A percentile compares a stretch with the other conserved stretches of the same genome.
phyloP scores from a whole-genome alignment of 2,329 filamentous ascomycete genomes.

The Aureobasidium sp. region DNA sequence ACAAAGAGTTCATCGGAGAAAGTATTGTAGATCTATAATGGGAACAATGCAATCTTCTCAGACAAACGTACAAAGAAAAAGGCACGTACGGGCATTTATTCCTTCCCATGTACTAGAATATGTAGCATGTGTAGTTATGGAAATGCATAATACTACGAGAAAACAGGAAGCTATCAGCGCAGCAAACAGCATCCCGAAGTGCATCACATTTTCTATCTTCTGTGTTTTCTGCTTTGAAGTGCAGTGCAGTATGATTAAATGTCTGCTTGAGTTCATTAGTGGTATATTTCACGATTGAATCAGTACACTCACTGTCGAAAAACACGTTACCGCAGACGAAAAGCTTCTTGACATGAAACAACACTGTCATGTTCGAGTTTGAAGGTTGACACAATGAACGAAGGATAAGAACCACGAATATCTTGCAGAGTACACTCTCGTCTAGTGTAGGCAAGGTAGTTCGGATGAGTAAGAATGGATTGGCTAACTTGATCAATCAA shows the following conservation, averaged over 20 bases:
- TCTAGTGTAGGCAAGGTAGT: background rate
- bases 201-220: background rate
- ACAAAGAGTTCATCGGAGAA: background rate
- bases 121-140: too few relatives aligned
- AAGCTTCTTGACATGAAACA: too few relatives aligned
- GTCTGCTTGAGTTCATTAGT: background rate
- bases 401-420: background rate
- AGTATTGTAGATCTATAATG: background rate
- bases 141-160: too few relatives aligned
- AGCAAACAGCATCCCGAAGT: background rate
- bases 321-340: too few relatives aligned
- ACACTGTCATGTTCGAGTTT: background rate
- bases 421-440: background rate
- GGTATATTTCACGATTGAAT: background rate
- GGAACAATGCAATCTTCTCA: background rate
- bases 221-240: background rate
- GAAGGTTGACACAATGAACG: background rate
- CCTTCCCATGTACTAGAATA: too few relatives aligned
- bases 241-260: background rate
- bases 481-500: background rate
- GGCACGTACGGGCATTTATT: background rate
- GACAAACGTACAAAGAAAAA: background rate
- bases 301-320: too few relatives aligned
- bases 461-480: background rate
- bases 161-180: background rate